phyloP scores from a whole-genome alignment of 2,329 filamentous ascomycete genomes.

The Elsinoe fawcettii region DNA sequence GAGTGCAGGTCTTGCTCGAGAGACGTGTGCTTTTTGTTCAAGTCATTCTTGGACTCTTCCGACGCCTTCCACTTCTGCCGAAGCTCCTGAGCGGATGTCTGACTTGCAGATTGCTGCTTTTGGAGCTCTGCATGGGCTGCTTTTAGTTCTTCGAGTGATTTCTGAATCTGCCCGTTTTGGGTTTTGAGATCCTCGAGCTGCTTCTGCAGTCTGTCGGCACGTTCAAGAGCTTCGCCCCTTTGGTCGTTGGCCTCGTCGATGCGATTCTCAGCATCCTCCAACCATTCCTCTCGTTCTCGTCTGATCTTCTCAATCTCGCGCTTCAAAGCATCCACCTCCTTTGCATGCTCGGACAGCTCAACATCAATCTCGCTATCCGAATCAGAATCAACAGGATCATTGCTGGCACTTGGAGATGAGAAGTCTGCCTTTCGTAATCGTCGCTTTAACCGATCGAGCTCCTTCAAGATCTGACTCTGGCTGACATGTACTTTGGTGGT shows the following conservation, averaged over 20 bases:
- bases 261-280: constrained; percentile 29
- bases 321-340: constrained; percentile 16
- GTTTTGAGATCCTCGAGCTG: constrained; percentile 20
- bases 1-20: constrained; percentile 11
- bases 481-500: constrained; percentile 18
- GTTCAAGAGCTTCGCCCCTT: constrained; percentile 23
- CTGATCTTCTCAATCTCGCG: constrained; percentile 21
- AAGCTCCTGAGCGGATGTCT: not conserved
- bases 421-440: constrained; percentile 13
- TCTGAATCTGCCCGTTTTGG: constrained; percentile 17
- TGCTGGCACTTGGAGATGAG: not conserved
- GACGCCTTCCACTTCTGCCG: constrained; percentile 12
- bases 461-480: constrained; percentile 19
- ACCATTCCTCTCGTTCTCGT: constrained; percentile 27
- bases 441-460: constrained; percentile 19
- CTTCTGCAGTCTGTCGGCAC: constrained; percentile 18
- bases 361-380: constrained; percentile 13
- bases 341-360: constrained; percentile 14
- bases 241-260: constrained; percentile 28
- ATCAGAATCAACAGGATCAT: constrained; percentile 16
- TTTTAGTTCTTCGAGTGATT: constrained; percentile 4
- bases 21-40: constrained; percentile 7
- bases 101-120: constrained; percentile 7
- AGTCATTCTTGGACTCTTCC: not conserved
- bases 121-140: constrained; percentile 11